Evolutionary conservation across 306 rosid genomes (phyloP).

Genomic region (Vigna nakashimae): DNA sequence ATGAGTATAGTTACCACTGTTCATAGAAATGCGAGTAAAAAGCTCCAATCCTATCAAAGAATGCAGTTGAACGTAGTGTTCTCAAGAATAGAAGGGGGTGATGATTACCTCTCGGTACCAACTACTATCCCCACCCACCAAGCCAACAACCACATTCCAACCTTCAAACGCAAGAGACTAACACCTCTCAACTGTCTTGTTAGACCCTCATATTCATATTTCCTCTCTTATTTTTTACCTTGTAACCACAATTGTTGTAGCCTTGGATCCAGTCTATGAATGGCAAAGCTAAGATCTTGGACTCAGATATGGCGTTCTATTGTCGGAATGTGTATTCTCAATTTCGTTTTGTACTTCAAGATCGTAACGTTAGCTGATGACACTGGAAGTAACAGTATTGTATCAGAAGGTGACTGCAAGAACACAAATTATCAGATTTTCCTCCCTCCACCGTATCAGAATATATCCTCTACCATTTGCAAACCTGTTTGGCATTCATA

Average conservation of each 20-base stretch:
- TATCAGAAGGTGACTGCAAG: conserved; percentile 59
- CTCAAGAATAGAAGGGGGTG: conserved; percentile 48
- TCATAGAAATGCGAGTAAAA: conserved; percentile 5
- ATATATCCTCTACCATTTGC: conserved; percentile 68
- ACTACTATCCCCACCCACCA: conserved; percentile 58
- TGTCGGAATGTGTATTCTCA: conserved; percentile 42
- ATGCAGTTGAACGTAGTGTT: conserved; percentile 42
- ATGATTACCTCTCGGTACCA: conserved; percentile 53
- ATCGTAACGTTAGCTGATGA: conserved; percentile 46
- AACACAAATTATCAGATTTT: conserved; percentile 68
- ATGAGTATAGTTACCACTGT: background rate
- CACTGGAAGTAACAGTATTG: conserved; percentile 36
- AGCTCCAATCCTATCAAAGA: conserved; percentile 9
- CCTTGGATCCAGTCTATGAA: conserved; percentile 43
- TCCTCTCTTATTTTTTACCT: conserved; percentile 45
- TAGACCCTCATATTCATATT: conserved; percentile 47
- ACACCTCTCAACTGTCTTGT: conserved; percentile 63
- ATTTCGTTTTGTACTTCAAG: conserved; percentile 46
- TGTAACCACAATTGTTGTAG: conserved; percentile 34
- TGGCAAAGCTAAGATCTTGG: conserved; percentile 58
- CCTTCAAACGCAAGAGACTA: conserved; percentile 79
- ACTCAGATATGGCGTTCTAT: conserved; percentile 41
- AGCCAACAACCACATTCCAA: conserved; percentile 57
- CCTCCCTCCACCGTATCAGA: conserved; percentile 88
- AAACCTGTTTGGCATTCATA: conserved; percentile 89